phyloP scores from a whole-genome alignment of 768 basidiomycete genomes.

The Pleurotus cornucopiae region DNA sequence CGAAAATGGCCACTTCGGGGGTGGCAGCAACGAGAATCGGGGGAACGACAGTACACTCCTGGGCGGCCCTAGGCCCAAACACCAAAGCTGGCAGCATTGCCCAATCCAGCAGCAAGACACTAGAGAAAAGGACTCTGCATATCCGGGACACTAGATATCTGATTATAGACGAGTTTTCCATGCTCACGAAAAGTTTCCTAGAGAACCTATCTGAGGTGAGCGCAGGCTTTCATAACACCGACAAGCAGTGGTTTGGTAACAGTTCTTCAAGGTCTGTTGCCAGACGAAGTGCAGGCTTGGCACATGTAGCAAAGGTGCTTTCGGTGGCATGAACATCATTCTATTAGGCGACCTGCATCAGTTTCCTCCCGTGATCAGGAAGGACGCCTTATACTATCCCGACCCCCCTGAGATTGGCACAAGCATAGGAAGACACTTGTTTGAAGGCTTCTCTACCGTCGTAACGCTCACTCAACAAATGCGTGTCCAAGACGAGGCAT shows the following conservation, averaged over 20 bases:
- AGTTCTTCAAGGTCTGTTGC: not conserved
- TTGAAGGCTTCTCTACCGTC: slow-evolving; percentile 23
- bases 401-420: not conserved
- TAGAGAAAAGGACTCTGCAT: not conserved
- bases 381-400: slow-evolving; percentile 19
- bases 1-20: not conserved
- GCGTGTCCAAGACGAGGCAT: slow-evolving; percentile 22
- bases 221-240: not conserved
- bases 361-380: slow-evolving; percentile 21
- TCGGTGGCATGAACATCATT: slow-evolving; percentile 25
- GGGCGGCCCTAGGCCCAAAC: not conserved
- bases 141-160: slow-evolving; percentile 16
- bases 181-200: slow-evolving; percentile 23
- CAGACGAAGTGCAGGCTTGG: not conserved
- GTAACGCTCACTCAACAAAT: slow-evolving; percentile 30
- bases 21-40: not conserved
- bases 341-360: slow-evolving; percentile 31
- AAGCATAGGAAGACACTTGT: slow-evolving; percentile 17
- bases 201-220: slow-evolving; percentile 14
- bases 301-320: not conserved
- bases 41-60: not conserved
- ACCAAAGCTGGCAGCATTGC: not conserved
- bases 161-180: slow-evolving; percentile 32
- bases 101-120: not conserved
- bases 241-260: not conserved